A percentile compares a stretch with the other conserved stretches of the same genome.
Evolutionary conservation across 2,329 filamentous ascomycete genomes (phyloP).

Genomic region (Penicillium sp.): DNA sequence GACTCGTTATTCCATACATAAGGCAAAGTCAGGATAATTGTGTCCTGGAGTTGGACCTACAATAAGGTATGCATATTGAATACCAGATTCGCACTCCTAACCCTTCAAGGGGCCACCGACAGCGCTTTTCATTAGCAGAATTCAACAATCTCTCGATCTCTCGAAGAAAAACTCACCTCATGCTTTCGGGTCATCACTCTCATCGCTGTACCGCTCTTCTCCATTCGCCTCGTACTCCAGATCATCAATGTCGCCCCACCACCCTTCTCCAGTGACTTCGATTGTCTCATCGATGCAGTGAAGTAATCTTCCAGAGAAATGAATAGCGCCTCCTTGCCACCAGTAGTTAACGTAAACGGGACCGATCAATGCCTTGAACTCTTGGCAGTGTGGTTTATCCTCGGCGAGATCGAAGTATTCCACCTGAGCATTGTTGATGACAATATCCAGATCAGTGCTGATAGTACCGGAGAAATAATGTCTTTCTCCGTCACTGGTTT

Average conservation of each 20-base stretch:
- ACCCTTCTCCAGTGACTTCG: not conserved
- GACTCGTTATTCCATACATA: no score
- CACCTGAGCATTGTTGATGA: not conserved
- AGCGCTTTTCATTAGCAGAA: not conserved
- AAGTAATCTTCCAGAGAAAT: not conserved
- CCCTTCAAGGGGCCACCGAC: not conserved
- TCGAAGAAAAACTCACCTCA: not conserved
- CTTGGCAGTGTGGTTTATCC: not conserved
- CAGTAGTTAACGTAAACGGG: not conserved
- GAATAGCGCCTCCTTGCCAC: not conserved
- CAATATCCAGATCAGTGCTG: not conserved
- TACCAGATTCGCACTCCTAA: not conserved
- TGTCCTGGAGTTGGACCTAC: not conserved
- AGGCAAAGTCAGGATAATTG: not conserved
- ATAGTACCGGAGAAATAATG: not conserved
- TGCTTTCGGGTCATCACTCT: not conserved
- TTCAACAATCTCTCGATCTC: not conserved
- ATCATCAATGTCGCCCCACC: not conserved
- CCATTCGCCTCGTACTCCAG: not conserved
- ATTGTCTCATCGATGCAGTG: not conserved
- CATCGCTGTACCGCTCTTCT: not conserved
- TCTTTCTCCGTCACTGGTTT: not conserved
- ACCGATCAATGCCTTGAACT: not conserved
- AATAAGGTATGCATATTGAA: not conserved
- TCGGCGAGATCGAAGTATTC: not conserved